Base-by-base conservation (phyloP, 495 filamentous ascomycete genomes). In the Cenococcum geophilum region DNA sequence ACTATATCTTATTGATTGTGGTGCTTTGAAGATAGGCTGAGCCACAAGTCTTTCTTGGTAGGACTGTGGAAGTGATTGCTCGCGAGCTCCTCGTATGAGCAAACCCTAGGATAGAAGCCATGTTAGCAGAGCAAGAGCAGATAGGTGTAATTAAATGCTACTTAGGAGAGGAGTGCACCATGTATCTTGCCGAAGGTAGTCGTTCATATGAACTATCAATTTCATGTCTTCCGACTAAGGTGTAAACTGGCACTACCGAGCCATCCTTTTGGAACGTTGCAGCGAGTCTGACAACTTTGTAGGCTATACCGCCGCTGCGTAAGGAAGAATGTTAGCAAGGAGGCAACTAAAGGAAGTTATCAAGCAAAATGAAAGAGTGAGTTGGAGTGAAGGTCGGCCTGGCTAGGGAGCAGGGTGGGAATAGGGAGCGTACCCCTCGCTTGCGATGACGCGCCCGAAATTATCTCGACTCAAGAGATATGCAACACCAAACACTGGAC, bases 401-500 rank as follows among this genome's bases (percentile, higher is more conserved):
- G 40, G 40, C 40, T 45, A 45, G 1, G 40, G 14, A 42, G 32
- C 18, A 25, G 5, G n/a, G 12, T 52, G 9, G n/a, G 23, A 6
- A 14, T 42, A 20, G 18, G 21, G 20, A 36, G 16, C 37, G 4
- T 1, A 32, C 53, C 62, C 62, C 36, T 65, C 62, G n/a, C 25
- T 65, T 9, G 23, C 48, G 23, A 65, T 48, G 10, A 65, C n/a
- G 3, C 45, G 25, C 4, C 18, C 12, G 11, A 62, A 57, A 12
- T 62, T 53, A 0, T 20, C 10, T 10, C 12, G 32, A 11, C 14
- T 42, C 25, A 62, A 27, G 1, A 49, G 42, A 34, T 62, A 62
- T 22, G 60, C 60, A 12, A 57, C 40, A 11, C 60, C 60, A 23
- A 35, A 36, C 20, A 65, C 62, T 6, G 58, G 34, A 22, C 49